These are phyloP conservation scores for Wickerhamomyces silvicola DNA, from an alignment of 805 yeast species.

Conservation along the genomic window DNA sequence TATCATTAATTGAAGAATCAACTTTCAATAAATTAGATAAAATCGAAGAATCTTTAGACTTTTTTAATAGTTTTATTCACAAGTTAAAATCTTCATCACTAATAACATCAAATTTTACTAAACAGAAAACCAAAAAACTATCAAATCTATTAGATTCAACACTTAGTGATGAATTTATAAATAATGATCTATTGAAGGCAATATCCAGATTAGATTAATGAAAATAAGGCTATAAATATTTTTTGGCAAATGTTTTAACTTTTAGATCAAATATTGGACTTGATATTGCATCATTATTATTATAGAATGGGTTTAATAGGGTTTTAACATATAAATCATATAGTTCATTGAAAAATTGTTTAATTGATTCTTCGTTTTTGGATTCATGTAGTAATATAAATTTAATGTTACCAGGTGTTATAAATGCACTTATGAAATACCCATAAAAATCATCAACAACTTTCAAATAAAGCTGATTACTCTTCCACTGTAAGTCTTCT, in stretches of 20 bases:
- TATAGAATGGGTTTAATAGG: conserved; percentile 79
- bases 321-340: conserved; percentile 87
- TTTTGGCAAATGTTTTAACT: conserved; percentile 65
- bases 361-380: conserved; percentile 61
- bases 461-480: conserved; percentile 60
- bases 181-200: conserved; percentile 27
- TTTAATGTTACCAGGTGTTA: conserved; percentile 84
- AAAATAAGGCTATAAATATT: conserved; percentile 47
- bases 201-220: conserved; percentile 22
- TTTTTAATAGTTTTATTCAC: conserved; percentile 15
- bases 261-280: conserved; percentile 71
- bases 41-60: conserved; percentile 16
- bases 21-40: conserved; percentile 9
- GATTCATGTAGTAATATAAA: conserved; percentile 63
- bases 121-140: conserved; percentile 35
- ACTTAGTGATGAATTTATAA: conserved; percentile 35
- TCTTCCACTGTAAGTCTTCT: conserved; percentile 82
- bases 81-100: conserved; percentile 16
- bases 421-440: conserved; percentile 70
- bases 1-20: conserved; percentile 8
- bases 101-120: conserved; percentile 20
- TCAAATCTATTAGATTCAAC: conserved; percentile 38
- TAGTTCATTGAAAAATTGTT: conserved; percentile 77
- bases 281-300: conserved; percentile 64
- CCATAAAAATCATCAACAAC: conserved; percentile 84